phyloP scores from a whole-genome alignment of 306 rosid genomes.

The Herpetospermum pedunculosum region DNA sequence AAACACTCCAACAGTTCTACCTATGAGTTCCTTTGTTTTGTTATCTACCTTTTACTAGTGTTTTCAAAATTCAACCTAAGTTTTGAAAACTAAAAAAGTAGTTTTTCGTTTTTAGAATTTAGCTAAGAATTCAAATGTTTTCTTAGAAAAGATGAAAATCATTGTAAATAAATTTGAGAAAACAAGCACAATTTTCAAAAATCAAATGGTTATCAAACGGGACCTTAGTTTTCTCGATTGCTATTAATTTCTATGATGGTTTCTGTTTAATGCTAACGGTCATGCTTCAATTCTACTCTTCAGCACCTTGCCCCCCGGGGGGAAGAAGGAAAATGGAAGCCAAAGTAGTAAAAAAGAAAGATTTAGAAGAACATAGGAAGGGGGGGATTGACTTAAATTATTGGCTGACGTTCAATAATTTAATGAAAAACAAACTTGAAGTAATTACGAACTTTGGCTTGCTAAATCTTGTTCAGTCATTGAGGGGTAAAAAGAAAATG shows the following conservation, averaged over 20 bases:
- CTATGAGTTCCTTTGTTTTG: no score
- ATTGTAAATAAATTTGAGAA: no score
- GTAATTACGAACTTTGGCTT: neutral
- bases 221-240: neutral
- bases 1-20: no score
- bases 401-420: neutral
- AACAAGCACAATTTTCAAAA: no score
- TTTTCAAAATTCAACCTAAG: no score
- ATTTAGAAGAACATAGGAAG: neutral
- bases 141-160: no score
- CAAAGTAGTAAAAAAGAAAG: neutral
- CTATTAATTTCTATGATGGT: neutral
- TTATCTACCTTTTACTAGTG: no score
- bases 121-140: no score
- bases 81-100: no score
- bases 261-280: neutral
- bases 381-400: neutral
- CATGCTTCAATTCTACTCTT: neutral
- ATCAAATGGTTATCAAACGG: no score
- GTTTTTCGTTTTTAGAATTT: no score
- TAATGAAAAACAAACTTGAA: neutral
- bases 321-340: neutral
- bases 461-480: neutral
- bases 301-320: neutral
- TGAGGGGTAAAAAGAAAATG: neutral